Percentiles rank a stretch among this genome's conserved stretches.
Evolutionary conservation across 2,329 filamentous ascomycete species (phyloP).

Genomic region (Colletotrichum musicola): DNA sequence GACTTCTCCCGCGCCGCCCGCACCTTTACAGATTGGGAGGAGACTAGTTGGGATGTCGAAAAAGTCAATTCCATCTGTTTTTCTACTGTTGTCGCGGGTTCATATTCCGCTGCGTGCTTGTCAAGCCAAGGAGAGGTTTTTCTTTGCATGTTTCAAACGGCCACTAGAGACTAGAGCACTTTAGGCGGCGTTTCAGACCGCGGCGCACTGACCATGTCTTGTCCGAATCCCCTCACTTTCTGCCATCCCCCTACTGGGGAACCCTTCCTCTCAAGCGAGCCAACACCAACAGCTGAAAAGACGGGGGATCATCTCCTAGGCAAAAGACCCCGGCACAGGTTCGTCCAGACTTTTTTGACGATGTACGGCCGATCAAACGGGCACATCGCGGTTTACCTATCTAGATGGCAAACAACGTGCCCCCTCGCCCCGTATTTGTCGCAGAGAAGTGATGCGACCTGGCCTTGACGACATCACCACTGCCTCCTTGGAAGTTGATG

Average conservation of each 20-base stretch:
- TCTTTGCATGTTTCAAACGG: conserved; percentile 27
- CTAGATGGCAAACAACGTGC: not conserved
- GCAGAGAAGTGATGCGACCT: conserved; percentile 1
- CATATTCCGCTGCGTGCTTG: no score
- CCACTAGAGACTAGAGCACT: conserved; percentile 8
- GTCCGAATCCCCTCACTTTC: conserved; percentile 26
- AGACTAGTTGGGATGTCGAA: not conserved
- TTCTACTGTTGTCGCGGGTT: not conserved
- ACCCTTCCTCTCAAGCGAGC: not conserved
- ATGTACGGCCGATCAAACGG: conserved; percentile 15
- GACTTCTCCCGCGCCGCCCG: conserved; percentile 21
- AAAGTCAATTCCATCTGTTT: conserved; percentile 8
- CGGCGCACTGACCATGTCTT: conserved; percentile 14
- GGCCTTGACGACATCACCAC: not conserved
- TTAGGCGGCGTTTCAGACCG: conserved; percentile 29
- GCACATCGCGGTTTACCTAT: not conserved
- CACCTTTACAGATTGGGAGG: conserved; percentile 15
- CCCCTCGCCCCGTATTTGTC: not conserved
- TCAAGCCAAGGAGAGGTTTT: conserved; percentile 10
- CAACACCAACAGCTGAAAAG: conserved; percentile 4
- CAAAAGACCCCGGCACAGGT: not conserved
- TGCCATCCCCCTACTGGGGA: not conserved
- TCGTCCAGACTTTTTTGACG: conserved; percentile 13
- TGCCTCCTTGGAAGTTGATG: not conserved
- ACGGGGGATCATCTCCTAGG: not conserved